phyloP scores from a whole-genome alignment of 2,329 filamentous ascomycete genomes.

The Fusarium sp. region DNA sequence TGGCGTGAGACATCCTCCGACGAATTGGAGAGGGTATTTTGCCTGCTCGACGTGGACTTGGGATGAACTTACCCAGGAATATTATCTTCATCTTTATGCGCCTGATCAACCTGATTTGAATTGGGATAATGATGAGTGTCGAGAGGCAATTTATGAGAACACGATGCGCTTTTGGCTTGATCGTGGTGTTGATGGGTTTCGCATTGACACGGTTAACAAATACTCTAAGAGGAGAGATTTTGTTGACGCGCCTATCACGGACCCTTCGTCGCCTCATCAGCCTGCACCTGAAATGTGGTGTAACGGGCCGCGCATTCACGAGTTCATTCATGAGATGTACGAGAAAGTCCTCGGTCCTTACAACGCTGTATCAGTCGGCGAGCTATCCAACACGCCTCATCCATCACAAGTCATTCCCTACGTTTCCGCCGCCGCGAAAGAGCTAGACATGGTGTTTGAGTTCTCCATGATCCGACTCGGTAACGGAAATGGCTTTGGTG shows the following conservation, averaged over 20 bases:
- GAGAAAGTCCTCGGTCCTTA: slow-evolving; percentile 65
- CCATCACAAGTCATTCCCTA: slow-evolving; percentile 66
- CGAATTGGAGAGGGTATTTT: slow-evolving; percentile 66
- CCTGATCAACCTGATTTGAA: slow-evolving; percentile 81
- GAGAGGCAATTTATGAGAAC: slow-evolving; percentile 73
- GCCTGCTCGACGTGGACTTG: slow-evolving; percentile 64
- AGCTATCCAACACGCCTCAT: slow-evolving; percentile 68
- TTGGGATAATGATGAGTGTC: slow-evolving; percentile 76
- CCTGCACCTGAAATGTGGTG: slow-evolving; percentile 65
- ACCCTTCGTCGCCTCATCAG: slow-evolving; percentile 54
- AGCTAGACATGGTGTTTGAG: slow-evolving; percentile 73
- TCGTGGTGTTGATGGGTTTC: slow-evolving; percentile 73
- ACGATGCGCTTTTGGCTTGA: slow-evolving; percentile 82
- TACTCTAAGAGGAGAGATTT: slow-evolving; percentile 72
- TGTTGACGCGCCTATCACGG: slow-evolving; percentile 63
- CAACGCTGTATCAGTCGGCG: slow-evolving; percentile 71
- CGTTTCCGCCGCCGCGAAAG: slow-evolving; percentile 63
- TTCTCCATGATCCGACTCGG: slow-evolving; percentile 69
- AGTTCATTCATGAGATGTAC: slow-evolving; percentile 71
- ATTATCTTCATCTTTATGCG: slow-evolving; percentile 73
- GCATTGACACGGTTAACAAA: slow-evolving; percentile 77
- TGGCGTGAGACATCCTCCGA: slow-evolving; percentile 69
- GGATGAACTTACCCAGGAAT: slow-evolving; percentile 64
- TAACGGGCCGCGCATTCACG: slow-evolving; percentile 72
- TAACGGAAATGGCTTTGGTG: slow-evolving; percentile 59